Base-by-base conservation (phyloP, 805 yeast species). In the Nematodospora valgi region DNA sequence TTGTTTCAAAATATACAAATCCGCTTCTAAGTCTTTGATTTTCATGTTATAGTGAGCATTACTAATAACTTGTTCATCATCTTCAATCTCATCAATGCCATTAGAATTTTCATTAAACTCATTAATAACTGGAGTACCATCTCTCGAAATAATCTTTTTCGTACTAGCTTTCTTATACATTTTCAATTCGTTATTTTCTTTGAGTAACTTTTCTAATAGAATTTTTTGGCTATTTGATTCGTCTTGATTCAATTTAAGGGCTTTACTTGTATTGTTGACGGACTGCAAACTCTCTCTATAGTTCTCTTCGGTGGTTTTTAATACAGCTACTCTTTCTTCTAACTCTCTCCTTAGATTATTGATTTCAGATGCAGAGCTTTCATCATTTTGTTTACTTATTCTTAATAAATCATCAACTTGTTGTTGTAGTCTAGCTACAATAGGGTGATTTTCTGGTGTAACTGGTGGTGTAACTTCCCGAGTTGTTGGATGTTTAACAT, bases 21-120 rank as follows among this genome's bases (percentile, higher is more conserved):
- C 95, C 4, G 95, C 95, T 50, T 86, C 85, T 47, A 87, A 62
- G 48, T 87, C 95, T 48, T 84, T 79, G 28, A 87, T 72, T 58
- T 81, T 84, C 64, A 86, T 70, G 43, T 79, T 83, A 50, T 74
- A 84, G 44, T 82, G 87, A 30, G 84, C 74, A 34, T 49, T 61
- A 18, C 48, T 56, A 25, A 67, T 56, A 10, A 46, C 58, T 5
- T 46, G 56, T 11, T 52, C 60, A 16, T 59, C 67, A 14, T 46
- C 52, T 2, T 39, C 46, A 16, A 39, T 45, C 6, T 31, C 48
- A n/a, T n/a, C n/a, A n/a, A n/a, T n/a, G n/a, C n/a, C n/a, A n/a
- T n/a, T n/a, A 19, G 14, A 5, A 13, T 35, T 39, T 28, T 39
- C 39, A 13, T 32, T 43, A n/a, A 51, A 64, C 28, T 51, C 63